phyloP scores from a whole-genome alignment of 495 filamentous ascomycete species.

The Echria macrotheca region DNA sequence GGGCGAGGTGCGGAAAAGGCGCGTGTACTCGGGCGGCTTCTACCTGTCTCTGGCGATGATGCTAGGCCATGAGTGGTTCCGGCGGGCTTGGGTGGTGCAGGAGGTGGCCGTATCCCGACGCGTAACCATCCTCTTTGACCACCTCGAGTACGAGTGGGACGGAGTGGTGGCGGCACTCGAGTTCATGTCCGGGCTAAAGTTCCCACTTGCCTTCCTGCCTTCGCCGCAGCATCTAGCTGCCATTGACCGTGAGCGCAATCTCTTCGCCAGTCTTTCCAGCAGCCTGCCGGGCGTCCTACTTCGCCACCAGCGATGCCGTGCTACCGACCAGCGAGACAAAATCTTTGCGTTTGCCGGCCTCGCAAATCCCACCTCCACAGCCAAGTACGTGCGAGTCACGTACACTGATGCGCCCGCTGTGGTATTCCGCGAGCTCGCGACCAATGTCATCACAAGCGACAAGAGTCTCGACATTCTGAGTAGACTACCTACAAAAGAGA shows the following conservation, averaged over 20 bases:
- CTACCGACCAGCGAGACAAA: conserved; percentile 4
- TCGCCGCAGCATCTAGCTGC: conserved; percentile 2
- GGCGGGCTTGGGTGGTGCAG: conserved; percentile 3
- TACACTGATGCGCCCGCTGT: not conserved
- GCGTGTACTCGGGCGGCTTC: not conserved
- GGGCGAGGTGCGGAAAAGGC: not conserved
- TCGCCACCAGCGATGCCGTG: not conserved
- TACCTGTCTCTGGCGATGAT: not conserved
- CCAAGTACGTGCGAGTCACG: not conserved
- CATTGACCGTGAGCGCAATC: not conserved
- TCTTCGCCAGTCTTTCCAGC: not conserved
- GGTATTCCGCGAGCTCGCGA: not conserved
- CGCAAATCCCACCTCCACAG: not conserved
- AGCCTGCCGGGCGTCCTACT: conserved; percentile 1
- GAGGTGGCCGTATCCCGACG: not conserved
- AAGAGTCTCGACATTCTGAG: conserved; percentile 2
- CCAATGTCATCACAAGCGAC: not conserved
- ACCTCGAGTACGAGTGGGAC: conserved; percentile 2
- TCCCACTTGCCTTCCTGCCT: not conserved
- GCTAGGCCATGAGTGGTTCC: not conserved
- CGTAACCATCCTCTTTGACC: conserved; percentile 3
- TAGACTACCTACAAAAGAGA: not conserved
- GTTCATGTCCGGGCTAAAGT: not conserved
- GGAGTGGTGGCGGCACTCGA: not conserved
- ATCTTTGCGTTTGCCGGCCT: conserved; percentile 1